Base-by-base conservation (phyloP, 345 rosid genomes). In the Geranium brycei region DNA sequence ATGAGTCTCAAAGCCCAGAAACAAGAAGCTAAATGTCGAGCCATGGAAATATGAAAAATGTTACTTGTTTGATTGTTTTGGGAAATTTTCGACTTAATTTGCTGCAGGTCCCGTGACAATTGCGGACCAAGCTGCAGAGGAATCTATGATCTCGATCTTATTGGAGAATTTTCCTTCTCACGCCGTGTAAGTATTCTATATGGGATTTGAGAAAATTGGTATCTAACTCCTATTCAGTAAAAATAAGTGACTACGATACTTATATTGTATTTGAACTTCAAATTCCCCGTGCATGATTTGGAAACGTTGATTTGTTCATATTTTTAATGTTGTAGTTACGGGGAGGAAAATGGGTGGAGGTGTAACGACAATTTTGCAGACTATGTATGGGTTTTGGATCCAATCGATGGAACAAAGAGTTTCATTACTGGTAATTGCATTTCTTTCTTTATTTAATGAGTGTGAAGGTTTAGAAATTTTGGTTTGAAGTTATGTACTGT, bases 331-430 rank as follows among this genome's bases (percentile, higher is more conserved):
- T 80, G 76, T 79, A 93, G 99, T 73, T 88, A 60, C 66, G 97
- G 99, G 19, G 99, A 93, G 83, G 99, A 93, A 79, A 87, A 85
- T 60, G 97, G 97, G 12, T 93, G 99, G 99, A 85, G 81, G 69
- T 90, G 92, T 79, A 78, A 79, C 66, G 88, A 86, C 68, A 70
- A 84, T 60, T 82, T 69, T 83, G 81, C 97, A 6, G 92, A 90
- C 70, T 90, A 81, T 79, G 96, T 93, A 75, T 93, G 99, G 99
- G 91, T 90, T 77, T 78, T 90, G 68, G 97, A 90, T 76, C 99
- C 99, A 17, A 93, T 88, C 12, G 99, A 93, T 18, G 99, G 97
- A 66, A 93, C 99, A 16, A 93, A 87, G 84, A 90, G 95, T 62
- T 93, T 93, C 74, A 90, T 90, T 51, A 93, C 97, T 31, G 97